Percentiles rank a stretch among this genome's conserved stretches.
phyloP scores from a whole-genome alignment of 1,284 basidiomycete species.

The Heterobasidion parviporum region DNA sequence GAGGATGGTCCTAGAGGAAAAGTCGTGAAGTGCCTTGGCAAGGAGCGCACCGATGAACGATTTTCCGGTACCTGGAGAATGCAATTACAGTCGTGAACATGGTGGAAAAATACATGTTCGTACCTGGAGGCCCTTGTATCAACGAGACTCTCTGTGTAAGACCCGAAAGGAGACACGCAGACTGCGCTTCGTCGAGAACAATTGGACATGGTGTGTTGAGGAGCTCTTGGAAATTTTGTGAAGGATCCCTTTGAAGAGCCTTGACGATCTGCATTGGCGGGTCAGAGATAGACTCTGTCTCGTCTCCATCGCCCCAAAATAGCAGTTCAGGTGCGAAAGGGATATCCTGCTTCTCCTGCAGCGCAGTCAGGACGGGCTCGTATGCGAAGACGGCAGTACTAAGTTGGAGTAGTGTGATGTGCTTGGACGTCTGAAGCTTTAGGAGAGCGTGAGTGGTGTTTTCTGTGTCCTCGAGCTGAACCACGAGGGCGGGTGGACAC shows the following conservation, averaged over 20 bases:
- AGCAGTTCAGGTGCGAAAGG: constrained; percentile 43
- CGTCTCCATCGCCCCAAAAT: constrained; percentile 34
- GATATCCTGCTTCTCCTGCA: constrained; percentile 35
- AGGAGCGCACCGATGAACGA: constrained; percentile 59
- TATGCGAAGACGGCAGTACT: constrained; percentile 54
- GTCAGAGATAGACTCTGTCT: constrained; percentile 6
- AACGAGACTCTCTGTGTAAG: constrained; percentile 46
- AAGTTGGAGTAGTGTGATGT: constrained; percentile 44
- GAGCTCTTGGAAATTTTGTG: constrained; percentile 31
- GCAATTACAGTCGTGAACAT: neutral
- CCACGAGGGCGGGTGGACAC: constrained; percentile 38
- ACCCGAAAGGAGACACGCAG: constrained; percentile 37
- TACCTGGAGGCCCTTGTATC: constrained; percentile 63
- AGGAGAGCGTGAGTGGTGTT: constrained; percentile 29
- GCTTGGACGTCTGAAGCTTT: constrained; percentile 25
- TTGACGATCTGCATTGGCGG: constrained; percentile 20
- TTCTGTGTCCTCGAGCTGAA: constrained; percentile 39
- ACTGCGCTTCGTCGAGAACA: constrained; percentile 42
- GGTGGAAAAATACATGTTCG: neutral
- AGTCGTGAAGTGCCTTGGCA: constrained; percentile 45
- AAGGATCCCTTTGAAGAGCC: constrained; percentile 24
- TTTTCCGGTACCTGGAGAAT: constrained; percentile 50
- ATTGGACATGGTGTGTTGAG: constrained; percentile 30
- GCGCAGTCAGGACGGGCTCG: constrained; percentile 45
- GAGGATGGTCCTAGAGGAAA: constrained; percentile 37